Base-by-base conservation (phyloP, 192 early-diverging fungal genomes). In the Coemansia sp. region DNA sequence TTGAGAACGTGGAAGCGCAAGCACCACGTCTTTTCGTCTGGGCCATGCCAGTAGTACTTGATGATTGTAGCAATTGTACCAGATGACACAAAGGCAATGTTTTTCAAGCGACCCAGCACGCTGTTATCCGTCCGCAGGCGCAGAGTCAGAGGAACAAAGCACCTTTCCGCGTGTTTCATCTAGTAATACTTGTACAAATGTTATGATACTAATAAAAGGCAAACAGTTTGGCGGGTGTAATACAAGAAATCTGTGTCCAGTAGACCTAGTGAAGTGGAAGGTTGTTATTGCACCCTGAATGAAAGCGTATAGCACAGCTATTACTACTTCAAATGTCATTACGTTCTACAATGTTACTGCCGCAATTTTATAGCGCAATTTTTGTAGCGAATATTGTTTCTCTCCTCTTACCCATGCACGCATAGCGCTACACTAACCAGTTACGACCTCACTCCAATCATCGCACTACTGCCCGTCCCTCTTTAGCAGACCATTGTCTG, bases 21-120 rank as follows among this genome's bases (percentile, higher is more conserved):
- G 28, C 43, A 40, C 74, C 74, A 75, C 2, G 70, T 42, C 14
- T 44, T 21, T 28, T 50, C 57, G 5, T 70, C 68, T 5, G 79
- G 79, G 1, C 79, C 79, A n/a, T 76, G 38, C 71, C 74, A 70
- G 30, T 73, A 73, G 65, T 76, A 81, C 9, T 28, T 73, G 68
- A 68, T 46, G 0, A 73, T 10, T 3, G 70, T 70, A 2, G 39
- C 49, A 16, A 67, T 13, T 10, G 73, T 68, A 9, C 67, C 26
- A 0, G 47, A 58, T 5, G 70, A 38, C 8, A 81, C 67, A 53
- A 81, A 76, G n/a, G 44, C 40, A 3, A 81, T 76, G 42, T 81
- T 81, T 32, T 66, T 50, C 21, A 81, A 58, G 7, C 74, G 67
- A 5, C 74, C 79, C 5, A 69, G 4, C 3, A 76, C 19, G 2